Evolutionary conservation across 163 green algal species (phyloP), one percentile per base, ranked within the genome.

Genomic region (Coccomyxa subellipsoidea): DNA sequence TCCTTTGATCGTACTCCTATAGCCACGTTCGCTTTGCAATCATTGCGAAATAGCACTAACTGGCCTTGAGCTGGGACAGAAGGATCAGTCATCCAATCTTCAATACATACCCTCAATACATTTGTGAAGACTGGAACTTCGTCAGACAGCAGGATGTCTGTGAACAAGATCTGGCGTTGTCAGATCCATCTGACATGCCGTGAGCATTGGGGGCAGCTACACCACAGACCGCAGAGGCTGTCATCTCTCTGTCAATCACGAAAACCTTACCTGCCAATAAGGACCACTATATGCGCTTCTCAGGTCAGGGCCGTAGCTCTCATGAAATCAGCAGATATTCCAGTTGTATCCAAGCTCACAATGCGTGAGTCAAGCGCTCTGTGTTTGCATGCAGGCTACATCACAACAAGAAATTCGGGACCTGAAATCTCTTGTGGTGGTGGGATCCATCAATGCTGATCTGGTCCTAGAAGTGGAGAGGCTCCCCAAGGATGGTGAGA

Each of bases 401-500:
- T 12, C 47, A 59, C 47, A 59, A 18, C 15, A 18, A 8, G 66
- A 36, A 34, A n/a, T 10, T 18, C 18, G 32, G 31, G 18, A 73
- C 0, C 1, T 23, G 32, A 77, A 77, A 32, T 37, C 76, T 0
- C 82, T 97, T 8, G 85, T 97, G 0, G 92, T 98, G 0, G 93
- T 97, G 2, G 95, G 95, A 34, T 93, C 83, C 35, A 77, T 96
- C 0, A 98, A 98, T 69, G 92, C 92, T 2, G 95, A 98, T 81
- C 83, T 97, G 1, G 92, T 97, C 0, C 80, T 95, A 2, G 69
- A 80, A 37, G 82, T 98, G 7, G 86, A 92, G 0, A 85, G 95
- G 0, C 80, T 98, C 2, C 95, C 95, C 0, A 81, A 87, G 18
- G 86, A 89, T 12, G 95, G 95, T 1, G 95, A 98, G 87, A 98